phyloP scores from a whole-genome alignment of 768 basidiomycete species.

The Suillus sp. region DNA sequence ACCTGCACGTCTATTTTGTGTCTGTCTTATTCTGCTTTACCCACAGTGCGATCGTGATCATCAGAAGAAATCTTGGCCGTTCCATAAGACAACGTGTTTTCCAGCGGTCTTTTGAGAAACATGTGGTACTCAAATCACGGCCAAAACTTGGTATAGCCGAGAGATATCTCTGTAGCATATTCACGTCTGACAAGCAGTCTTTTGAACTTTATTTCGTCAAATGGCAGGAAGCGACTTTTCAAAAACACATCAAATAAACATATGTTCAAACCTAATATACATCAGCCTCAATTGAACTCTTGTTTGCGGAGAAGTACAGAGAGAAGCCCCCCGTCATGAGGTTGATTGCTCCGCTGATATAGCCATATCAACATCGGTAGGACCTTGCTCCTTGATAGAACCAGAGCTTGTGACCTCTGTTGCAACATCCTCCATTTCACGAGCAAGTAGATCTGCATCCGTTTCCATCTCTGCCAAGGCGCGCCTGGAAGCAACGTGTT shows the following conservation, averaged over 20 bases:
- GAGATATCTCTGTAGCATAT: not conserved
- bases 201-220: not conserved
- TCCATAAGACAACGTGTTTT: constrained; percentile 40
- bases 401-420: constrained; percentile 5
- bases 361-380: not conserved
- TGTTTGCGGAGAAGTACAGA: not conserved
- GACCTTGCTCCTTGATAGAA: constrained; percentile 2
- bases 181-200: not conserved
- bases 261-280: not conserved
- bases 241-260: not conserved
- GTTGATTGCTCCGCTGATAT: not conserved
- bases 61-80: constrained; percentile 40
- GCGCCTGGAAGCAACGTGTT: constrained; percentile 30
- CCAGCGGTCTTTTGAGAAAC: constrained; percentile 31
- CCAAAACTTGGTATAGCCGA: not conserved
- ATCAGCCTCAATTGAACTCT: not conserved
- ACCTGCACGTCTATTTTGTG: not conserved
- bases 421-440: constrained; percentile 12
- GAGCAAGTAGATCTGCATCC: constrained; percentile 24
- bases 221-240: not conserved
- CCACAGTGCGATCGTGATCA: constrained; percentile 39
- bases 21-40: constrained; percentile 1
- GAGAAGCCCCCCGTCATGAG: not conserved
- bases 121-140: not conserved
- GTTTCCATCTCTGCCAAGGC: constrained; percentile 53